Percentiles rank a stretch among this genome's conserved stretches.
These are phyloP conservation scores for Astragalus membranaceus DNA, from an alignment of 306 rosid species.

Conservation along the genomic window DNA sequence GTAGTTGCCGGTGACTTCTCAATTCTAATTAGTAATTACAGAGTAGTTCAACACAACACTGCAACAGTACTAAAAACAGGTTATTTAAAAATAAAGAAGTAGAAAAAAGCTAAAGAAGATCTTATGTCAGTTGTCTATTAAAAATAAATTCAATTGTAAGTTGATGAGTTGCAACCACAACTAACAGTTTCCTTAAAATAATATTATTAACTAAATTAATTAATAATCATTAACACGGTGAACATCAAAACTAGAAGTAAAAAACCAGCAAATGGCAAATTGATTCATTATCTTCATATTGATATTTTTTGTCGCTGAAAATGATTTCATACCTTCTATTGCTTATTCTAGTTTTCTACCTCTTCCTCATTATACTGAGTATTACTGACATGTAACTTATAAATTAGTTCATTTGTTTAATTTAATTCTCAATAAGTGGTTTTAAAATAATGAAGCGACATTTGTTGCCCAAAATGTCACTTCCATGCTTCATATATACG, in stretches of 20 bases:
- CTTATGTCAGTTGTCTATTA: slow-evolving; percentile 1
- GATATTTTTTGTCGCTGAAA: not conserved
- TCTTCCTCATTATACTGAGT: not conserved
- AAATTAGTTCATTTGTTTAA: not conserved
- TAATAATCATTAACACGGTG: not conserved
- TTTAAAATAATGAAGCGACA: too few relatives aligned
- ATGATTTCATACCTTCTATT: slow-evolving; percentile 32
- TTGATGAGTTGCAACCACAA: not conserved
- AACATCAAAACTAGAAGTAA: not conserved
- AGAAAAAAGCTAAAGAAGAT: not conserved
- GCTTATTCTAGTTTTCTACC: not conserved
- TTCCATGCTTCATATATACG: too few relatives aligned
- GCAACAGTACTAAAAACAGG: not conserved
- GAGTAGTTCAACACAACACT: not conserved
- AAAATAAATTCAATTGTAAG: slow-evolving; percentile 5
- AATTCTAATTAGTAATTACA: not conserved
- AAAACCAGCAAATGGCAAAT: slow-evolving; percentile 28
- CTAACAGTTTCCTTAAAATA: not conserved
- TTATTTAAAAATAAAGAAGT: not conserved
- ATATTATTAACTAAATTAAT: not conserved
- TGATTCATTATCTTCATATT: slow-evolving; percentile 27
- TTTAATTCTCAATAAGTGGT: not conserved
- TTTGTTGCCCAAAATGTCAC: too few relatives aligned
- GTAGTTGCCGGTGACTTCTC: not conserved
- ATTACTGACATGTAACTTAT: too few relatives aligned